phyloP scores from a whole-genome alignment of 257 asterid genomes.

The Datura wrightii region DNA sequence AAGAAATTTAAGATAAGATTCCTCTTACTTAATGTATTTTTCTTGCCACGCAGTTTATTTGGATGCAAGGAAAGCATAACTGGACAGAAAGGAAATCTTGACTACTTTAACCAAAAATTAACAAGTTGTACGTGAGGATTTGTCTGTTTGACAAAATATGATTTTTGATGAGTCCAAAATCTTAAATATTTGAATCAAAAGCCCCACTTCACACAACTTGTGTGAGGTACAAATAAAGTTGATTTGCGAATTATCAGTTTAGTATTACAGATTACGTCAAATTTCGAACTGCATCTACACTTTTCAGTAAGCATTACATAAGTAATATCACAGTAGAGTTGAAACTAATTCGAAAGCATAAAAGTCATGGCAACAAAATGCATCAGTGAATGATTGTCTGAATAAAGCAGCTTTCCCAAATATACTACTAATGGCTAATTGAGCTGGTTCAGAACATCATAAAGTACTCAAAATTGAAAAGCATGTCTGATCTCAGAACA shows the following conservation, averaged over 20 bases:
- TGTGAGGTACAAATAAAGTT: neutral
- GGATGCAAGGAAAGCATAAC: neutral
- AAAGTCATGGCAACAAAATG: neutral
- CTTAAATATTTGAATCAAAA: too few species aligned
- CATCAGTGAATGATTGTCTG: neutral
- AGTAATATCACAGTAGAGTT: neutral
- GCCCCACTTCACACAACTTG: neutral
- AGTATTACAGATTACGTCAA: neutral
- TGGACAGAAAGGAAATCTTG: neutral
- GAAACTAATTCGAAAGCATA: neutral
- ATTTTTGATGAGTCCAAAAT: neutral
- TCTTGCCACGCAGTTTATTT: neutral
- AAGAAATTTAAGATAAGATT: too few species aligned
- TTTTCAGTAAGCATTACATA: neutral
- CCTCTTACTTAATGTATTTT: too few species aligned
- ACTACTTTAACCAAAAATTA: neutral
- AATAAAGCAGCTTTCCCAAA: neutral
- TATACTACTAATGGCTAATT: neutral
- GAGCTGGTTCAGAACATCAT: slow-evolving; percentile 7
- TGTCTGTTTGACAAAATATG: neutral
- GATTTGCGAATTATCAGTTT: neutral
- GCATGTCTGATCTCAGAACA: neutral
- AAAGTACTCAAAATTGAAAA: slow-evolving; percentile 13
- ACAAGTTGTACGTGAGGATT: neutral
- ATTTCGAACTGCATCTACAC: neutral